Evolutionary conservation across 2,329 filamentous ascomycete species (phyloP).

Genomic region (Purpureocillium takamizusanense): DNA sequence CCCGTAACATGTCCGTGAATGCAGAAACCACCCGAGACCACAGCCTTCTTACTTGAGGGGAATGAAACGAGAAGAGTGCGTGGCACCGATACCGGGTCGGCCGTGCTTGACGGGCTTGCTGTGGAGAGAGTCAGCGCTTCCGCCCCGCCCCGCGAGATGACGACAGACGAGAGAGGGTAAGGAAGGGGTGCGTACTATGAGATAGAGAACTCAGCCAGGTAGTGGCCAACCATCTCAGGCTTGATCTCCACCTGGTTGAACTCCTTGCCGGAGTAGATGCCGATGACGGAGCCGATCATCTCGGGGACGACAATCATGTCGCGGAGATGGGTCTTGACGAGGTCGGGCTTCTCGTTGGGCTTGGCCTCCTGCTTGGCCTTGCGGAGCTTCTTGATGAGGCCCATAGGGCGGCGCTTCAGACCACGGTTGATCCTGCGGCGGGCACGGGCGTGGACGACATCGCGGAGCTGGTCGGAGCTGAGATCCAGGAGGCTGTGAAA

Average conservation of each 20-base stretch:
- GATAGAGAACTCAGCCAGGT: constrained; percentile 98
- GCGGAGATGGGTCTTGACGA: constrained; percentile 98
- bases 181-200: constrained; percentile 71
- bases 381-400: constrained; percentile 99
- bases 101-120: constrained; percentile 99
- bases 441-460: constrained; percentile 98
- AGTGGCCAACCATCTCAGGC: constrained; percentile 99
- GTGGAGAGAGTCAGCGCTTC: constrained; percentile 39
- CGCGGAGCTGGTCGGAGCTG: constrained; percentile 94
- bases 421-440: constrained; percentile 99
- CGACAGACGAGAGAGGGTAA: neutral
- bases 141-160: too few relatives aligned
- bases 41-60: constrained; percentile 90
- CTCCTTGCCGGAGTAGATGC: constrained; percentile 99
- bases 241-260: constrained; percentile 99
- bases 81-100: constrained; percentile 99
- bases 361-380: constrained; percentile 98
- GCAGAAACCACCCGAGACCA: constrained; percentile 43
- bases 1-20: constrained; percentile 46
- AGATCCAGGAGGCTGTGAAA: constrained; percentile 86
- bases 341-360: constrained; percentile 99
- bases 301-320: constrained; percentile 99
- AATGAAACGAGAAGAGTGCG: constrained; percentile 99
- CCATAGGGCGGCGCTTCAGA: constrained; percentile 99
- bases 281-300: constrained; percentile 98